Percentiles rank a stretch among this genome's conserved stretches.
Conservation (phyloP, 257 asterid genomes). For the Prunella vulgaris region DNA sequence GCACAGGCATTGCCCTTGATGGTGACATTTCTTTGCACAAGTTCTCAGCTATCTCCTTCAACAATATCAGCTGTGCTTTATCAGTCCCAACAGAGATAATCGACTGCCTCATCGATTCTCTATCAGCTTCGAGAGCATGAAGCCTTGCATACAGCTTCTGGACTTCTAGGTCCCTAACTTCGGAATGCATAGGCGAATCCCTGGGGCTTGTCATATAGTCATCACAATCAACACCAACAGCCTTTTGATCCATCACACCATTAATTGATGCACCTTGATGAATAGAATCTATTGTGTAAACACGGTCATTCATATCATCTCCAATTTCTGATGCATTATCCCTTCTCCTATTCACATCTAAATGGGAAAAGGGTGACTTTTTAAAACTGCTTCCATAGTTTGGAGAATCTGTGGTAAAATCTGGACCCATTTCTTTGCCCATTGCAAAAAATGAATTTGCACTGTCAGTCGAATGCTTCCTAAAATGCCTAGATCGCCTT, state of each 20-base stretch:
- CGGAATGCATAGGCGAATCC: conserved; percentile 38
- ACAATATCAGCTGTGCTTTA: conserved; percentile 78
- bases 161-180: conserved; percentile 61
- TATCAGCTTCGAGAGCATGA: conserved; percentile 95
- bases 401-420: conserved; percentile 51
- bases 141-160: conserved; percentile 86
- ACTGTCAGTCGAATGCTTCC: conserved; percentile 63
- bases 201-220: conserved; percentile 55
- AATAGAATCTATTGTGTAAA: conserved; percentile 89
- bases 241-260: conserved; percentile 46
- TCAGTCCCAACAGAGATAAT: conserved; percentile 86
- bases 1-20: conserved; percentile 38
- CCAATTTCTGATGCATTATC: conserved; percentile 61
- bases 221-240: conserved; percentile 38
- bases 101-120: conserved; percentile 96
- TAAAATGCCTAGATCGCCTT: conserved; percentile 47
- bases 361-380: conserved; percentile 46
- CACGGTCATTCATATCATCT: conserved; percentile 73
- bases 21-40: conserved; percentile 80
- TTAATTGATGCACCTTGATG: conserved; percentile 45
- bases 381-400: conserved; percentile 38
- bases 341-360: conserved; percentile 49
- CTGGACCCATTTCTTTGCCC: conserved; percentile 47
- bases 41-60: conserved; percentile 96
- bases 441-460: conserved; percentile 35